phyloP scores from a whole-genome alignment of 306 rosid species.

The Cucumis hystrix region DNA sequence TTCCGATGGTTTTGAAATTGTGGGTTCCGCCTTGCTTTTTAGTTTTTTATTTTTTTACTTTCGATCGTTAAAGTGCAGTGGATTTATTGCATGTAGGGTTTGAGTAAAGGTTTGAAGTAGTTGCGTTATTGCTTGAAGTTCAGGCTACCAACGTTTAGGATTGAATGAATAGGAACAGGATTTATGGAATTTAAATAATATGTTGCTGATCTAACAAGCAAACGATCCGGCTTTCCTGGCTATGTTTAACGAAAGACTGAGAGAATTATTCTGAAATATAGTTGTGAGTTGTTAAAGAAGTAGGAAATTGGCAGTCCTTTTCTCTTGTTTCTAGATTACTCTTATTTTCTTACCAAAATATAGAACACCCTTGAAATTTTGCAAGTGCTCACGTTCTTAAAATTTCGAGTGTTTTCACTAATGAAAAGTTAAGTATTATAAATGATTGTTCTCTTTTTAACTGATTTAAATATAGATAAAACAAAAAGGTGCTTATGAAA shows the following conservation, averaged over 20 bases:
- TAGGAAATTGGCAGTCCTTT: neutral
- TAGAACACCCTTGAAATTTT: neutral
- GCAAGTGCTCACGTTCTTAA: too few relatives aligned
- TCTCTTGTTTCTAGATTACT: neutral
- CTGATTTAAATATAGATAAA: neutral
- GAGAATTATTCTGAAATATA: neutral
- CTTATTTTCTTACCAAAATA: neutral
- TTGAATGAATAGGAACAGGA: neutral
- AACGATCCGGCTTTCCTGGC: neutral
- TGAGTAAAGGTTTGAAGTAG: neutral
- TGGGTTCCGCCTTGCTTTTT: neutral
- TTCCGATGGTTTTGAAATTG: neutral
- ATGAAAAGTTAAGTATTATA: neutral
- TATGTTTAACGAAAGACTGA: neutral
- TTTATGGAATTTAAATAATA: neutral
- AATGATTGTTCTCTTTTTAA: neutral
- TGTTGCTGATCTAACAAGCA: slow-evolving; percentile 2
- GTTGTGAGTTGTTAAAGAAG: neutral
- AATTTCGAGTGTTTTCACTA: neutral
- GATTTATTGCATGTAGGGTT: neutral
- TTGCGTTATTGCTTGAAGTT: neutral
- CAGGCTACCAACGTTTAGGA: neutral
- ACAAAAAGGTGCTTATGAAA: neutral
- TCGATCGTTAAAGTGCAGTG: neutral
- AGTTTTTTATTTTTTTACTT: neutral